These are phyloP conservation scores for Fonsecaea erecta DNA, from an alignment of 2,329 filamentous ascomycete species.

Conservation along the genomic window DNA sequence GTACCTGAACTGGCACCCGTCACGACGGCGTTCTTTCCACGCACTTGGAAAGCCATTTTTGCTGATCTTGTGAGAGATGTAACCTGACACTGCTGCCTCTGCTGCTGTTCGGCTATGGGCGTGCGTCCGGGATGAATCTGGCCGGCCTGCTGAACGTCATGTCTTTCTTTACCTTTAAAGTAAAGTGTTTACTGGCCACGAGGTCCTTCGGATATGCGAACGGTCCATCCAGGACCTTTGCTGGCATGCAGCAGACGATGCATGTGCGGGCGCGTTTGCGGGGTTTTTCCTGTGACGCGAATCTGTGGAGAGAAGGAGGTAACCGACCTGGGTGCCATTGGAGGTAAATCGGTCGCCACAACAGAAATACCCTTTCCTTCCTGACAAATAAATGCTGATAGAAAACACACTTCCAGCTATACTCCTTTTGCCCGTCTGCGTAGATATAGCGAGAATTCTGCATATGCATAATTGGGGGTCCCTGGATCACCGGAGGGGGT, in stretches of 20 bases:
- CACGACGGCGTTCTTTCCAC: slow-evolving; percentile 24
- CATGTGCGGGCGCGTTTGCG: background rate
- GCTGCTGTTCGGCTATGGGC: background rate
- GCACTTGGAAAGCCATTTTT: slow-evolving; percentile 3
- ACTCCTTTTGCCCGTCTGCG: too few relatives aligned
- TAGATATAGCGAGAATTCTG: too few relatives aligned
- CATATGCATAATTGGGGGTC: too few relatives aligned
- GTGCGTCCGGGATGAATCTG: background rate
- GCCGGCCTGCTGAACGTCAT: background rate
- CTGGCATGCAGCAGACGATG: too few relatives aligned
- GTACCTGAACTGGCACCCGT: slow-evolving; percentile 23
- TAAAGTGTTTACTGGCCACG: background rate
- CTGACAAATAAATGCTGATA: too few relatives aligned
- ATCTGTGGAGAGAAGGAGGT: background rate
- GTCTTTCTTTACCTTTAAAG: too few relatives aligned
- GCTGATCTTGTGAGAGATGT: background rate
- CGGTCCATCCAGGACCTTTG: too few relatives aligned
- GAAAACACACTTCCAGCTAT: too few relatives aligned
- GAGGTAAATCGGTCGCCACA: background rate
- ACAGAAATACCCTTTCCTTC: too few relatives aligned
- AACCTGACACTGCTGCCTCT: background rate
- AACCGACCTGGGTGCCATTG: too few relatives aligned
- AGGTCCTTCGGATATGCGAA: too few relatives aligned
- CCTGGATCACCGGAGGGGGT: too few relatives aligned
- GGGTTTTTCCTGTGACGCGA: background rate